Base-by-base conservation (phyloP, 352 stramenopile genomes). In the Pythium brassicae region DNA sequence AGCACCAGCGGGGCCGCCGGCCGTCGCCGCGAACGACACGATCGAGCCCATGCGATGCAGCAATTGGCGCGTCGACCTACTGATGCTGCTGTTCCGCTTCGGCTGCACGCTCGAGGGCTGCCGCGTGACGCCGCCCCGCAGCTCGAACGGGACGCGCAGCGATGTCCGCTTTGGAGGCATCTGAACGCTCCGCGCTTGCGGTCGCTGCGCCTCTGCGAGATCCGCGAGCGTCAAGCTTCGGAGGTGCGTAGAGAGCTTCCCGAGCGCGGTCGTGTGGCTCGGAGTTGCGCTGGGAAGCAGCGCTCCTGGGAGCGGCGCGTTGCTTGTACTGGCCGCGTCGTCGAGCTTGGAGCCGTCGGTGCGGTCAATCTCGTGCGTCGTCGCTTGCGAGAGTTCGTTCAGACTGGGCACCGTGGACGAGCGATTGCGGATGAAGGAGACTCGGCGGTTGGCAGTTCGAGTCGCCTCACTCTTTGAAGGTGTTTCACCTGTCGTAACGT, bases 1-100 rank as follows among this genome's bases (percentile, higher is more conserved):
- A 4, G 14, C 39, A 26, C 17, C 15, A 20, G 34, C 19, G 11
- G 14, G 39, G 4, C 23, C 17, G 25, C 47, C 27, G 17, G 20
- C 22, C 12, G 22, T 47, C 35, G 50, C n/a, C 4, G 35, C 9
- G 35, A 56, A 56, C 37, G 37, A 35, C 50, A 56, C 22, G 23
- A 56, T 26, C 25, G 51, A 40, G 23, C 51, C 25, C 37, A 50
- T 57, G 39, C 39, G 35, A 2, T 49, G 39, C 1, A 55, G 22
- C 22, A 55, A 6, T 20, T 37, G 27, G 3, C 27, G 27, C 8
- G n/a, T 22, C 4, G 23, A 29, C 32, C 6, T 34, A 4, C 29
- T 26, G 15, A 34, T 45, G 49, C 50, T 44, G 34, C 50, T 50
- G 14, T 29, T n/a, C 20, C 45, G 45, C 25, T 50, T 50, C 6